Evolutionary conservation across 345 rosid species (phyloP).

Genomic region (Aquilaria sinensis): DNA sequence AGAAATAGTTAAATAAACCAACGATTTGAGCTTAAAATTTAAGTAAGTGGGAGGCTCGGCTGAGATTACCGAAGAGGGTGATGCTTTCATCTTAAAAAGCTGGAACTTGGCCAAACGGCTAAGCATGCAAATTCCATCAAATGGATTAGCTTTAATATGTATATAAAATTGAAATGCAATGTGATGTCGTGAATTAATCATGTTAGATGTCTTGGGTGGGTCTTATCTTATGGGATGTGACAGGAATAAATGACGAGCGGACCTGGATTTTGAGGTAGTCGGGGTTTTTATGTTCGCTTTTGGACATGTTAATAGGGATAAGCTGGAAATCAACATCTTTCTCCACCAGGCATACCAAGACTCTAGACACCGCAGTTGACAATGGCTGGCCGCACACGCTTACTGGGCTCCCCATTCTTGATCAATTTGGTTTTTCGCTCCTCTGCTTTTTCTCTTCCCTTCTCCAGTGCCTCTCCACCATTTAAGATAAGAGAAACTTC

Average conservation of each 20-base stretch:
- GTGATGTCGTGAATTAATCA: no score
- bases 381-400: constrained; percentile 57
- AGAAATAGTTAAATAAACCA: no score
- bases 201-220: not conserved
- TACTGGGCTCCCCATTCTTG: constrained; percentile 45
- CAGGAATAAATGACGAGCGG: not conserved
- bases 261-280: constrained; percentile 64
- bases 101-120: constrained; percentile 83
- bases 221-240: not conserved
- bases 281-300: constrained; percentile 60
- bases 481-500: no score
- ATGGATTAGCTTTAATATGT: no score
- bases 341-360: constrained; percentile 49
- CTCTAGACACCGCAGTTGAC: constrained; percentile 64
- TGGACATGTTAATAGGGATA: constrained; percentile 42
- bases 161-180: no score
- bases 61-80: constrained; percentile 49
- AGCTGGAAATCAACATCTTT: constrained; percentile 64
- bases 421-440: no score
- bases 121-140: not conserved
- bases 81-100: constrained; percentile 55
- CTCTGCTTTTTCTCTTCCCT: no score
- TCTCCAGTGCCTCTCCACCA: no score
- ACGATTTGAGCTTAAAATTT: no score
- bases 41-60: not conserved